These are phyloP conservation scores for Malus fusca DNA, from an alignment of 306 rosid genomes.

Conservation along the genomic window DNA sequence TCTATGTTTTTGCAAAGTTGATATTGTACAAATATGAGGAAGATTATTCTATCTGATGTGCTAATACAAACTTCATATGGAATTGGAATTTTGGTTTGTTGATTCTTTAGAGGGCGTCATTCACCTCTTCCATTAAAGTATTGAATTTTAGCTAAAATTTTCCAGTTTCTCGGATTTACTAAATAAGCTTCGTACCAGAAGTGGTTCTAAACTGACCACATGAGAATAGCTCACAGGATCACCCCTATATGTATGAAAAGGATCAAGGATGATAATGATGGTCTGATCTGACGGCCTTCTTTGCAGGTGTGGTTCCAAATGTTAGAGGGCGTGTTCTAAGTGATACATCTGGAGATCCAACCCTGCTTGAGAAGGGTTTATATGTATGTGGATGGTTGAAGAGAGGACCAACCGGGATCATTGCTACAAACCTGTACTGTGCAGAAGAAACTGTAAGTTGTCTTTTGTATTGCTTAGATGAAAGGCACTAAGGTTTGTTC, in stretches of 20 bases:
- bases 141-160: neutral
- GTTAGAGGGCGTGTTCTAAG: slow-evolving; percentile 62
- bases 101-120: neutral
- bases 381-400: slow-evolving; percentile 95
- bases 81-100: neutral
- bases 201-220: neutral
- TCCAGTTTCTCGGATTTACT: neutral
- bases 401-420: slow-evolving; percentile 97
- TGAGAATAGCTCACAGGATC: neutral
- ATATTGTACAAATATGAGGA: neutral
- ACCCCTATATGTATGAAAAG: too few relatives aligned
- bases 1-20: neutral
- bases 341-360: slow-evolving; percentile 32
- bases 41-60: neutral
- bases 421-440: slow-evolving; percentile 80
- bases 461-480: neutral
- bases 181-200: neutral
- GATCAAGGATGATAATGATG: neutral
- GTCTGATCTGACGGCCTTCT: slow-evolving; percentile 14
- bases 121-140: neutral
- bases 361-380: slow-evolving; percentile 59
- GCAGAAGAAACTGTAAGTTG: slow-evolving; percentile 83
- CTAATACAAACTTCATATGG: neutral
- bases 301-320: slow-evolving; percentile 82
- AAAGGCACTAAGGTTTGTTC: neutral